Base-by-base conservation (phyloP, 2,329 filamentous ascomycete genomes). In the Fusarium lyarnte region DNA sequence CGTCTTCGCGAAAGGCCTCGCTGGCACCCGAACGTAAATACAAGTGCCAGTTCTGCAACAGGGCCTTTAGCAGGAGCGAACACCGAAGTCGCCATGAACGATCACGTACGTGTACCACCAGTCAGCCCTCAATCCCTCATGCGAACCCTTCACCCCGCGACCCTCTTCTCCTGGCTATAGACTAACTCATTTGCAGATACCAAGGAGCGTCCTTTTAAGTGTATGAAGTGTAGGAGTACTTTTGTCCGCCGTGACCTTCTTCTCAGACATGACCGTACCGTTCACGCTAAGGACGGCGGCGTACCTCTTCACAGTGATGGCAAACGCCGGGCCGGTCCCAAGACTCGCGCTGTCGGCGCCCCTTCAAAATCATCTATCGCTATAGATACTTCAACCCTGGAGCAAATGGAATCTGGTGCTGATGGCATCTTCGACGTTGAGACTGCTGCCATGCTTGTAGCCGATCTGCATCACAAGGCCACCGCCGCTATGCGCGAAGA, bases 181-280 rank as follows among this genome's bases (percentile, higher is more conserved):
- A 67, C 80, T 83, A 76, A 83, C 62, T 58, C 53, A 41, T 42
- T 53, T 63, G 69, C 83, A 98, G 95, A 98, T 84, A 99, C 96
- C 74, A 99, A 99, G 85, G 96, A 98, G 84, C 92, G 96, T 72
- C 96, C 96, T 41, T 99, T 99, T 89, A 98, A 98, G 83, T 99
- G 96, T 85, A 89, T 94, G 86, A 99, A 99, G 86, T 99, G 96
- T 84, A 90, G 95, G 80, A 98, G 95, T 87, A 99, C 96, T 70
- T 99, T 99, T 82, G 96, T 99, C 78, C 94, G 96, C 82, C 94
- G 96, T 84, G 96, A 99, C 85, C 89, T 99, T 72, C 91, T 99
- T 58, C 91, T 99, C 76, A 93, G 96, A 82, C 96, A 99, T 86
- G 96, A 99, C 84, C 93, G 96, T 79, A 99, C 96, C 74, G 96